Percentiles rank a stretch among this genome's conserved stretches.
Conservation (phyloP, 495 filamentous ascomycete species). For the Collariella sp. region DNA sequence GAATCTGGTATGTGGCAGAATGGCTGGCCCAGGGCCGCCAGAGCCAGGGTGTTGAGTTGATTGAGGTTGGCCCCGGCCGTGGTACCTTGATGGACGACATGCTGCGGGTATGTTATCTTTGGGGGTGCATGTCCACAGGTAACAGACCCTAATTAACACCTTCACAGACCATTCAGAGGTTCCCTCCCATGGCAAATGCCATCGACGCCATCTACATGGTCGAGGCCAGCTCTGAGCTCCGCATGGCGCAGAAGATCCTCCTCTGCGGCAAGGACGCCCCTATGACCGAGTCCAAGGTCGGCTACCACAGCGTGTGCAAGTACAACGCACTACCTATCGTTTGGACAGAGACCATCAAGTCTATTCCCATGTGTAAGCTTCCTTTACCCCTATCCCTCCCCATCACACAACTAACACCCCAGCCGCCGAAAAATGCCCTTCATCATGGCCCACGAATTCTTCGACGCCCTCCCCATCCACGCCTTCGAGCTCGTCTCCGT, state of each 20-base stretch:
- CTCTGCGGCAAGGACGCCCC: constrained; percentile 69
- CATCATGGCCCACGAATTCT: constrained; percentile 96
- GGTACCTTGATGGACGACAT: constrained; percentile 98
- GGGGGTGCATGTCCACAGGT: background rate
- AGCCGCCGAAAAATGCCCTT: constrained; percentile 66
- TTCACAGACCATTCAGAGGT: constrained; percentile 68
- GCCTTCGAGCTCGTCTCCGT: constrained; percentile 68
- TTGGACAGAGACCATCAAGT: constrained; percentile 87
- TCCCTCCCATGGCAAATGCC: constrained; percentile 64
- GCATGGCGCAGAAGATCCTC: constrained; percentile 65
- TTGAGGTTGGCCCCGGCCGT: constrained; percentile 89
- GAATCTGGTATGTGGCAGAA: constrained; percentile 89
- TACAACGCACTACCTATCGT: constrained; percentile 59
- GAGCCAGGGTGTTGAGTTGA: constrained; percentile 65
- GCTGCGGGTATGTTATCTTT: constrained; percentile 54
- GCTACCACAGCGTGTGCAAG: constrained; percentile 68
- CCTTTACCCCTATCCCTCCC: constrained; percentile 8
- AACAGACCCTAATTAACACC: background rate
- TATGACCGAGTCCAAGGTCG: constrained; percentile 64
- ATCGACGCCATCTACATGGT: constrained; percentile 85
- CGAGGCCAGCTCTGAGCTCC: constrained; percentile 71
- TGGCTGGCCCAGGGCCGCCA: constrained; percentile 83
- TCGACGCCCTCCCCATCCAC: constrained; percentile 97
- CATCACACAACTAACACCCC: constrained; percentile 1
- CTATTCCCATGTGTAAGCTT: constrained; percentile 51